phyloP scores from a whole-genome alignment of 2,329 filamentous ascomycete genomes.

The Fusarium subtropicale region DNA sequence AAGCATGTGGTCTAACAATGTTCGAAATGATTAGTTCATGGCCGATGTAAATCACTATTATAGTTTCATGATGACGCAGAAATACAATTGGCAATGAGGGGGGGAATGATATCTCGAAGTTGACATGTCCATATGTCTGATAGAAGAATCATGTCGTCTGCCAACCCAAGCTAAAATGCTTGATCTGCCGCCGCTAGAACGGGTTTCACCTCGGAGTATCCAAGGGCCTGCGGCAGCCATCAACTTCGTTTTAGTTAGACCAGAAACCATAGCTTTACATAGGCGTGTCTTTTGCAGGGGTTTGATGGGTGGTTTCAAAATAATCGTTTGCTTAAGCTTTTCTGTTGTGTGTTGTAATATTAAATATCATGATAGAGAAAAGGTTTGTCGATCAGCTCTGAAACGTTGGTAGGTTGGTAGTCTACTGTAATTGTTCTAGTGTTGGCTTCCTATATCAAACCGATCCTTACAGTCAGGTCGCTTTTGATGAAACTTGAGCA shows the following conservation, averaged over 20 bases:
- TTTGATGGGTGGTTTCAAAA: background rate
- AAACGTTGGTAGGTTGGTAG: background rate
- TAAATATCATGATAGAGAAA: background rate
- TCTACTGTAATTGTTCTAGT: background rate
- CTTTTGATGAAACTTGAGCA: background rate
- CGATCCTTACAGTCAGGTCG: background rate
- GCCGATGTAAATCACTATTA: too few species aligned
- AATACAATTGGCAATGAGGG: background rate
- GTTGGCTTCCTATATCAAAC: background rate
- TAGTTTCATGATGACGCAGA: background rate
- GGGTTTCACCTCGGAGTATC: background rate
- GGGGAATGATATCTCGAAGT: background rate
- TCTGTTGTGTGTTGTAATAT: background rate
- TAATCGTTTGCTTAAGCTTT: background rate
- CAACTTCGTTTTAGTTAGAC: slow-evolving; percentile 6
- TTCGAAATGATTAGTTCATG: background rate
- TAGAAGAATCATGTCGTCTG: background rate
- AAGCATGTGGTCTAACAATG: background rate
- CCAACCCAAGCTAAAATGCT: background rate
- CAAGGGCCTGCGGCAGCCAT: background rate
- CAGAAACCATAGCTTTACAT: background rate
- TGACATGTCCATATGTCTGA: background rate
- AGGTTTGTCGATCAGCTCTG: too few species aligned
- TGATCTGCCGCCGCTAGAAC: slow-evolving; percentile 9
- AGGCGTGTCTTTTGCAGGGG: background rate